phyloP scores from a whole-genome alignment of 768 basidiomycete species.

The Mycena haematopus region DNA sequence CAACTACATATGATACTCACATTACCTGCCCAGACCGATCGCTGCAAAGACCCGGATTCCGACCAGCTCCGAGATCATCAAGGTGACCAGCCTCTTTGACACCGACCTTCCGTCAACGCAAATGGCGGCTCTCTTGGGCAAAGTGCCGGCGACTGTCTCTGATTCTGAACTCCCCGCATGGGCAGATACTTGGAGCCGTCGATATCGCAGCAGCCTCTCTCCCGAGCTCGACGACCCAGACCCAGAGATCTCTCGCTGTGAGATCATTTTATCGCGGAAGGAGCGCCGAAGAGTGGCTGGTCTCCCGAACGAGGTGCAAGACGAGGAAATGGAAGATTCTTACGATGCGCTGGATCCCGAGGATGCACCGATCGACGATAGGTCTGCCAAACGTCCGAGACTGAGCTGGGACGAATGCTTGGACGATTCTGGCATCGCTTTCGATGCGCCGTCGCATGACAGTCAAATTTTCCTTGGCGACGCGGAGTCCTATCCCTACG shows the following conservation, averaged over 20 bases:
- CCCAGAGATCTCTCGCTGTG: constrained; percentile 30
- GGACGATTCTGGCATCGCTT: constrained; percentile 35
- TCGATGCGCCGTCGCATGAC: constrained; percentile 10
- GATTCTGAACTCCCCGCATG: constrained; percentile 9
- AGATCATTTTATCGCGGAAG: constrained; percentile 48
- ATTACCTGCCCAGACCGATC: constrained; percentile 49
- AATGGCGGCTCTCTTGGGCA: constrained; percentile 6
- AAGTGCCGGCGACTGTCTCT: constrained; percentile 1
- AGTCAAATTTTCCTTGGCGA: neutral
- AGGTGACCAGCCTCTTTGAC: constrained; percentile 34
- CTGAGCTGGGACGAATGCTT: constrained; percentile 12
- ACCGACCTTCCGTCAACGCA: neutral
- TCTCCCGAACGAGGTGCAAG: constrained; percentile 21
- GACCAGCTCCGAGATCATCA: constrained; percentile 39
- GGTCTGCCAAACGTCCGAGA: constrained; percentile 31
- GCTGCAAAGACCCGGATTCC: constrained; percentile 48
- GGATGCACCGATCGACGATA: constrained; percentile 1
- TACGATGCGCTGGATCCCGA: constrained; percentile 9
- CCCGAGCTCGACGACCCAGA: constrained; percentile 3
- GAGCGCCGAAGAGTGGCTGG: constrained; percentile 43
- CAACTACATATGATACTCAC: constrained; percentile 7
- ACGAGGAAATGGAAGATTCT: constrained; percentile 9
- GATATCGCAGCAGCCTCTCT: constrained; percentile 25
- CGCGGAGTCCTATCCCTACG: neutral
- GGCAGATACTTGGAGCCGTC: constrained; percentile 22